phyloP scores from a whole-genome alignment of 2,329 filamentous ascomycete species.

The Penicillium janthinellum region DNA sequence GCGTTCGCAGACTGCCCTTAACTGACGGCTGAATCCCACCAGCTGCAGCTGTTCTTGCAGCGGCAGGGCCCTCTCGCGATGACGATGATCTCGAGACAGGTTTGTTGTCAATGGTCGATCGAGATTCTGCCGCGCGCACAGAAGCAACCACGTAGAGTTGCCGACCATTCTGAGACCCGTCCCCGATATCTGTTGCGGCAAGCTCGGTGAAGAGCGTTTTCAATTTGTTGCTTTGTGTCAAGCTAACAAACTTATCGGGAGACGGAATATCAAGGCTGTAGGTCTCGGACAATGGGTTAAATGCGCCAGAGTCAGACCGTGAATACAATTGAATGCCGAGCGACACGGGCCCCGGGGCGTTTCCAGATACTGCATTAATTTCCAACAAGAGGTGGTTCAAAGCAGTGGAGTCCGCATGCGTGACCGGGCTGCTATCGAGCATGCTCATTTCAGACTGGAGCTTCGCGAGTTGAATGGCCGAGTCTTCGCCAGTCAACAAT shows the following conservation, averaged over 20 bases:
- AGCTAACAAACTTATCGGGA: slow-evolving; percentile 68
- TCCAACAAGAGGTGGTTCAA: slow-evolving; percentile 82
- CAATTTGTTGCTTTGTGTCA: slow-evolving; percentile 67
- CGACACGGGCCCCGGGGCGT: slow-evolving; percentile 72
- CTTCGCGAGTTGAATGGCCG: slow-evolving; percentile 84
- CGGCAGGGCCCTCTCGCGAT: slow-evolving; percentile 36
- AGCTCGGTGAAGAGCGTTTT: slow-evolving; percentile 88
- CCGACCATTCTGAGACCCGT: slow-evolving; percentile 62
- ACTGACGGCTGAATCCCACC: slow-evolving; percentile 33
- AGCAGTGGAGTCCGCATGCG: slow-evolving; percentile 66
- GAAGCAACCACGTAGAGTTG: slow-evolving; percentile 84
- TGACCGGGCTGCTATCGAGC: slow-evolving; percentile 76
- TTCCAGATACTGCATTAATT: slow-evolving; percentile 77
- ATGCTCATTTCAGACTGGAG: slow-evolving; percentile 96
- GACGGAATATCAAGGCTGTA: slow-evolving; percentile 78
- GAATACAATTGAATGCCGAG: slow-evolving; percentile 77
- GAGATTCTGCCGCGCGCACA: slow-evolving; percentile 64
- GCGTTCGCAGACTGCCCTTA: slow-evolving; percentile 42
- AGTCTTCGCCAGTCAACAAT: slow-evolving; percentile 88
- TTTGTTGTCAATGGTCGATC: slow-evolving; percentile 28
- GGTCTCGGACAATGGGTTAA: slow-evolving; percentile 75
- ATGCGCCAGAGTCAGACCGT: slow-evolving; percentile 64
- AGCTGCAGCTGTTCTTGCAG: slow-evolving; percentile 29
- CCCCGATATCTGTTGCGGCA: slow-evolving; percentile 72
- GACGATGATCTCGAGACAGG: slow-evolving; percentile 35